Evolutionary conservation across 805 yeast genomes (phyloP).

Genomic region (Wickerhamomyces bisporus): DNA sequence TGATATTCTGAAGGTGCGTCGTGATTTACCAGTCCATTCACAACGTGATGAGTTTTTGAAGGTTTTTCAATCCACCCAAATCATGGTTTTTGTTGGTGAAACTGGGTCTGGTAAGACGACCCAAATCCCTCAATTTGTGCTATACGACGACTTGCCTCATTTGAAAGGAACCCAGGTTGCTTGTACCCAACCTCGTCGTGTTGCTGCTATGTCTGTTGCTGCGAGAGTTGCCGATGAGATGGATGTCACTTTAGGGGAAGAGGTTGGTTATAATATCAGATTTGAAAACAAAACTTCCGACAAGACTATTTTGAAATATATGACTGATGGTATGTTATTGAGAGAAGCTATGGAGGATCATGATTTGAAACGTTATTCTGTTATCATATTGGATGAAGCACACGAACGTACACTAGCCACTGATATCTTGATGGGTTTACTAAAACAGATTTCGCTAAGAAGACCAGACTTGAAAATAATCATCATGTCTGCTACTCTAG

Average conservation of each 20-base stretch:
- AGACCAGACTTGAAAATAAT: constrained; percentile 88
- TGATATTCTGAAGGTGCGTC: constrained; percentile 71
- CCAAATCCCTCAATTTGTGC: constrained; percentile 93
- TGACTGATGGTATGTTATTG: constrained; percentile 98
- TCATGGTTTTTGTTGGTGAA: constrained; percentile 98
- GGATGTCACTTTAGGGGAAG: constrained; percentile 90
- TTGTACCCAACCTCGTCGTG: constrained; percentile 95
- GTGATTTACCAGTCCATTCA: constrained; percentile 89
- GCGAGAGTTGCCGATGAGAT: constrained; percentile 95
- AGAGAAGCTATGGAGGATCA: constrained; percentile 98
- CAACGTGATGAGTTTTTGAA: constrained; percentile 86
- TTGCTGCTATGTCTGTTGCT: constrained; percentile 98
- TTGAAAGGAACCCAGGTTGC: constrained; percentile 80
- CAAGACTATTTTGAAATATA: constrained; percentile 82
- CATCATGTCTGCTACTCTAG: constrained; percentile 96
- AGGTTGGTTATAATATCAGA: constrained; percentile 93
- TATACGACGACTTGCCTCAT: constrained; percentile 89
- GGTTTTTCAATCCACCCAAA: constrained; percentile 81
- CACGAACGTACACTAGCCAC: constrained; percentile 97
- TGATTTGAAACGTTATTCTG: constrained; percentile 70
- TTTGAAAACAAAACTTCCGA: constrained; percentile 83
- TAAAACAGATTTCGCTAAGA: constrained; percentile 74
- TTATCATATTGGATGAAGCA: constrained; percentile 94
- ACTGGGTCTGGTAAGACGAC: constrained; percentile 99
- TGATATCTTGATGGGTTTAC: constrained; percentile 91